phyloP scores from a whole-genome alignment of 768 basidiomycete genomes.

The Hemileccinum rubropunctum region DNA sequence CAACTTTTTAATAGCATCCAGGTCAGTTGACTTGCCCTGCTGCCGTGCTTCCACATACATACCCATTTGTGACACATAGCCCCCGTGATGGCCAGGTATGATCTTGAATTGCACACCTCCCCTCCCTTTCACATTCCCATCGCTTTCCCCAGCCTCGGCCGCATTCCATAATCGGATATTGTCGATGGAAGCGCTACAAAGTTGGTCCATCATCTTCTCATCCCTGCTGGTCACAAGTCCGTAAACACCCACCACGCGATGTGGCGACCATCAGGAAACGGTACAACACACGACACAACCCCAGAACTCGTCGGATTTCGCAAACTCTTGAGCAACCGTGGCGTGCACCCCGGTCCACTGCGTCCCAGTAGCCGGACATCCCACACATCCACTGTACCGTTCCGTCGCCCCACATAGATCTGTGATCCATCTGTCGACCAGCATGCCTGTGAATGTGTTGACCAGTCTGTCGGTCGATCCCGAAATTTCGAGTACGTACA shows the following conservation, averaged over 20 bases:
- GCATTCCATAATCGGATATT: conserved; percentile 95
- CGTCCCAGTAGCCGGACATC: conserved; percentile 82
- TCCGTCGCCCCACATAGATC: conserved; percentile 87
- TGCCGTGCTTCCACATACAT: conserved; percentile 36
- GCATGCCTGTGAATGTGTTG: conserved; percentile 62
- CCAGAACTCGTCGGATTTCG: conserved; percentile 88
- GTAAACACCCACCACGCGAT: conserved; percentile 72
- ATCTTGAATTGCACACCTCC: conserved; percentile 89
- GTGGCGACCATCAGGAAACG: conserved; percentile 90
- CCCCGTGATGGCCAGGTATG: conserved; percentile 94
- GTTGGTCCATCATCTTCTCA: conserved; percentile 19
- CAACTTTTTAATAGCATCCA: conserved; percentile 48
- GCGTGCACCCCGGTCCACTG: conserved; percentile 59
- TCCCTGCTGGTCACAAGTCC: conserved; percentile 12
- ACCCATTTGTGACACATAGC: conserved; percentile 92
- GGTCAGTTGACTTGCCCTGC: conserved; percentile 22
- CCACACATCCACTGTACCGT: conserved; percentile 91
- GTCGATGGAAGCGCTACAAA: conserved; percentile 79
- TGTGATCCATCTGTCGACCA: conserved; percentile 90
- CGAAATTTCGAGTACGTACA: conserved; percentile 44
- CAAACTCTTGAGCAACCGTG: conserved; percentile 76
- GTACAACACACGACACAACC: conserved; percentile 85
- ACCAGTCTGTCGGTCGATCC: conserved; percentile 3
- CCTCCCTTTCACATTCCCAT: conserved; percentile 57
- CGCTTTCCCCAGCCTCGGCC: conserved; percentile 67